Evolutionary conservation across 2,329 filamentous ascomycete species (phyloP), one percentile per base, ranked within the genome.

Genomic region (Aureobasidium pullulans): DNA sequence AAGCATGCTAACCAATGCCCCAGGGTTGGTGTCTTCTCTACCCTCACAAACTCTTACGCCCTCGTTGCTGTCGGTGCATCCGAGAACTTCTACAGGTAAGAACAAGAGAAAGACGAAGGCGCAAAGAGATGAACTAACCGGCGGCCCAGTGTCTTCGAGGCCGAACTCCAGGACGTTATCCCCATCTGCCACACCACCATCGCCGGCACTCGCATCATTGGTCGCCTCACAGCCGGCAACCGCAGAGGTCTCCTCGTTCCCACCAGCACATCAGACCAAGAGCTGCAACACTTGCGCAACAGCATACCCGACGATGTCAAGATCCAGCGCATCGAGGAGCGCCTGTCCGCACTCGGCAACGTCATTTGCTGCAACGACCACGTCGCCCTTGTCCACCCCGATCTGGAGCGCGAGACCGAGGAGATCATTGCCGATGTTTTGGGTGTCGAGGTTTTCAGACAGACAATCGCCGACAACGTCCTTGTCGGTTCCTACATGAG

Each of bases 321-420:
- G 77, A 96, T 99, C 70, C 92, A 96, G 79, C 86, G 94, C 66
- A 96, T 99, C 78, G 94, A 99, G 80, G 94, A 99, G 81, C 86
- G 94, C 43, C 82, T 99, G 64, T 96, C 91, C 16, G 94, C 94
- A 4, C 84, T 99, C 29, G 94, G 94, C 63, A 99, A 99, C 72
- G 94, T 97, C 63, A 96, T 99, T 70, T 95, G 91, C 70, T 85
- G 85, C 70, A 97, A 97, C 76, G 94, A 99, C 76, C 92, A 96
- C 76, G 94, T 97, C 66, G 94, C 94, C 56, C 86, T 99, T 46
- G 86, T 97, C 63, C 94, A 99, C 73, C 94, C 94, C 10, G 94
- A 99, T 71, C 81, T 99, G 62, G 94, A 97, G 81, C 88, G 93
- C 63, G 94, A 99, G 80, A 96, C 92, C 15, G 94, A 99, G 77